Conservation (phyloP, 2,329 filamentous ascomycete species). For the Aspergillus sergii region DNA sequence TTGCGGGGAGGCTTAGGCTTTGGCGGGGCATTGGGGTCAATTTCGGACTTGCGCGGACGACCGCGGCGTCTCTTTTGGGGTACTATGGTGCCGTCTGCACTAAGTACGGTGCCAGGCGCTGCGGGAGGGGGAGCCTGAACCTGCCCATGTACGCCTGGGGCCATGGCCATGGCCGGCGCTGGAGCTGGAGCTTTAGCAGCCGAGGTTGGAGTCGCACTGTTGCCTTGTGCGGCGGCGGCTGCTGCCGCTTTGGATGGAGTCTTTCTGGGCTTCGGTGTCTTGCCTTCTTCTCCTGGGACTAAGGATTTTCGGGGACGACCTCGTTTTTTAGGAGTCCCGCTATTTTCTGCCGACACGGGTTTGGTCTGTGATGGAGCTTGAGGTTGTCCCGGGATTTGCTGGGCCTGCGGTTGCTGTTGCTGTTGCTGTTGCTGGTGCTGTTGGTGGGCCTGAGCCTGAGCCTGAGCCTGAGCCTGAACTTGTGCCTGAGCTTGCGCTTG, state of each 20-base stretch:
- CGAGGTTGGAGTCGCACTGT: neutral
- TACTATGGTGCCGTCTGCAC: constrained; percentile 22
- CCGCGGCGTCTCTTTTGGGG: constrained; percentile 27
- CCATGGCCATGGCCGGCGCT: neutral
- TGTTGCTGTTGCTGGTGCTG: neutral
- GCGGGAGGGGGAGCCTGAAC: neutral
- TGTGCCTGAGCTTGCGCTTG: neutral
- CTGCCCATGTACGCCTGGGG: neutral
- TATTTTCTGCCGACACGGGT: constrained; percentile 9
- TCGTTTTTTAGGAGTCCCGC: constrained; percentile 26
- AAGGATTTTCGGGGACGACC: constrained; percentile 34
- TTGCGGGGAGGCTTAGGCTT: constrained; percentile 25
- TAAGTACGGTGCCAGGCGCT: constrained; percentile 10
- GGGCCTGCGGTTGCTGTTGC: neutral
- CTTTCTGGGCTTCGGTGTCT: constrained; percentile 20
- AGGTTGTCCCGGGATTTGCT: neutral
- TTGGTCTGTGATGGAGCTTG: neutral
- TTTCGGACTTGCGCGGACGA: constrained; percentile 28
- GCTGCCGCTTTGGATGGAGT: constrained; percentile 1
- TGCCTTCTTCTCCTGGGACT: constrained; percentile 20
- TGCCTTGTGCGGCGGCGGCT: neutral
- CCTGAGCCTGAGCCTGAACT: neutral
- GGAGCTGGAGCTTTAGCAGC: neutral
- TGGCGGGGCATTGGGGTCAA: constrained; percentile 17
- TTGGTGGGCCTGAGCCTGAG: neutral